Base-by-base conservation (phyloP, 1,139 yeast genomes). In the Hanseniaspora uvarum region DNA sequence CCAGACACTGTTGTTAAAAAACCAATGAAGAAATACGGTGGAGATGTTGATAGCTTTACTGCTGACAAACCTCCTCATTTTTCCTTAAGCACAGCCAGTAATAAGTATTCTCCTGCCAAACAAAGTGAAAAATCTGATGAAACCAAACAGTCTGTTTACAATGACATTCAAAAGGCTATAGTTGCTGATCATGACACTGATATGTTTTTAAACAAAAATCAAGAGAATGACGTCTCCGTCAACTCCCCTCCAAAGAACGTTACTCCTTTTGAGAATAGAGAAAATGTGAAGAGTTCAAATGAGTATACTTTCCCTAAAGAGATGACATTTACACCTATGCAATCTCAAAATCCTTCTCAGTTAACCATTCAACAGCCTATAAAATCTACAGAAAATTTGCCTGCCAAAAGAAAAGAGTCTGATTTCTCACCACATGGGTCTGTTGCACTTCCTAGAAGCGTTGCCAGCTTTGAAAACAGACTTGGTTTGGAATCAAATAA, bases 221-320 rank as follows among this genome's bases (percentile, higher is more conserved):
- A 33, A n/a, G 12, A 40, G 6, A 54, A 16, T 28, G 37, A 30
- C n/a, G 36, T 28, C 4, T 40, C 54, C 19, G 54, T 40, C 24
- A 41, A 41, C 28, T 48, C 52, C 5, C 52, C 52, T 7, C 46
- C 40, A 33, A 48, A 48, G 26, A 40, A 31, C n/a, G n/a, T n/a
- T n/a, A n/a, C n/a, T n/a, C n/a, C n/a, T n/a, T n/a, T n/a, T n/a
- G n/a, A n/a, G n/a, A n/a, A n/a, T n/a, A n/a, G n/a, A n/a, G n/a
- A n/a, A 10, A 14, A 30, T 2, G 12, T 5, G 5, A n/a, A 44
- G 5, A 14, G 30, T 8, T 19, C 33, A 44, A 31, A 12, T 14
- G 26, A 7, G 10, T 44, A 10, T 5, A 44, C 38, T 19, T 44
- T 44, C 30, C 46, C 46, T 14, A 12, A 23, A 11, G 47, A 23